phyloP scores from a whole-genome alignment of 169 alveolate genomes.

The Eimeria tenella region DNA sequence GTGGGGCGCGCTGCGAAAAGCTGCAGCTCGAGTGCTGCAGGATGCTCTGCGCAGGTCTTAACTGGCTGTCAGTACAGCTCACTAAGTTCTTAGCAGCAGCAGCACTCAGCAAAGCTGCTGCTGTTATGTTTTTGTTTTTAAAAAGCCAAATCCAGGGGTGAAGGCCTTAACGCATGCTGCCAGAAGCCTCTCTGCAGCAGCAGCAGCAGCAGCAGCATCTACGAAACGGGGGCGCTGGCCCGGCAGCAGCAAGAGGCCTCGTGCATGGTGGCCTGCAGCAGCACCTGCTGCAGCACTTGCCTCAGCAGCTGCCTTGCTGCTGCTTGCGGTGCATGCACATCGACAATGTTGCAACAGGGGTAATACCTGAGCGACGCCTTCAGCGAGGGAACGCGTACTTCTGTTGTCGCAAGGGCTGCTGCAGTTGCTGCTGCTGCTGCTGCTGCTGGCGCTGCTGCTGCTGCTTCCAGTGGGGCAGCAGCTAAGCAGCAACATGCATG shows the following conservation, averaged over 20 bases:
- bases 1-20: too few relatives aligned
- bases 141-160: too few relatives aligned
- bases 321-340: background rate
- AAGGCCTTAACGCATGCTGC: too few relatives aligned
- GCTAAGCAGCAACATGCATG: background rate
- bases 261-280: constrained; percentile 33
- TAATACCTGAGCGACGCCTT: background rate
- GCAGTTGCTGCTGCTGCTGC: constrained; percentile 30
- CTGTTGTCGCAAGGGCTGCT: constrained; percentile 9
- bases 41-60: too few relatives aligned
- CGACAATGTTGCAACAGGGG: constrained; percentile 20
- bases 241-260: background rate
- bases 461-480: background rate
- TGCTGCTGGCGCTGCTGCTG: constrained; percentile 47
- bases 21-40: too few relatives aligned
- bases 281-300: constrained; percentile 54
- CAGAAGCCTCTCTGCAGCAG: background rate
- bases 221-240: background rate
- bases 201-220: constrained; percentile 29
- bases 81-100: background rate
- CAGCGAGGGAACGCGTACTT: constrained; percentile 6
- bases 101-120: background rate
- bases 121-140: background rate
- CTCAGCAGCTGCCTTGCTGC: constrained; percentile 45
- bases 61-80: too few relatives aligned